These are phyloP conservation scores for Boletus tomentosulus DNA, from an alignment of 768 basidiomycete genomes.

Conservation along the genomic window DNA sequence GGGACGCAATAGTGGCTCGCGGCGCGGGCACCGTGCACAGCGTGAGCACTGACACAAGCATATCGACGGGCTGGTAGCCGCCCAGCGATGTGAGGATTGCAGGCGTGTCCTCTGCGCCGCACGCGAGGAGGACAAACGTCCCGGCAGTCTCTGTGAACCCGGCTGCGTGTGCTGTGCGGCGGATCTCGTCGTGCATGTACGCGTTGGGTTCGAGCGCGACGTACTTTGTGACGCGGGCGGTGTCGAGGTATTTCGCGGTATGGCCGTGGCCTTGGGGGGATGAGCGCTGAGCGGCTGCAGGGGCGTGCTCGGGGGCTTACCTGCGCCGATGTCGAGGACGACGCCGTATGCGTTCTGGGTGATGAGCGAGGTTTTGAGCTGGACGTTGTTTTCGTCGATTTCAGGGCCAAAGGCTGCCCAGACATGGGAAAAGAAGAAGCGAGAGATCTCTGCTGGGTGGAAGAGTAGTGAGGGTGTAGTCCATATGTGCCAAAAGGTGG, in stretches of 20 bases:
- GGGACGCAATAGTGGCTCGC: constrained; percentile 39
- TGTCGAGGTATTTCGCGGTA: constrained; percentile 56
- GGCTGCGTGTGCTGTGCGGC: constrained; percentile 41
- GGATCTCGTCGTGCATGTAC: constrained; percentile 57
- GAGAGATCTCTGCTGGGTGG: constrained; percentile 42
- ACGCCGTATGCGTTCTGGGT: constrained; percentile 52
- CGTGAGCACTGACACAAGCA: constrained; percentile 60
- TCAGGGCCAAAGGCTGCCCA: constrained; percentile 50
- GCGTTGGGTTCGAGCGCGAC: constrained; percentile 70
- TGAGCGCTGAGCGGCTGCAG: constrained; percentile 3
- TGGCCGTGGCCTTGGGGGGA: constrained; percentile 56
- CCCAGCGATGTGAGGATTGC: constrained; percentile 43
- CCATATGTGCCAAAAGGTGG: constrained; percentile 45
- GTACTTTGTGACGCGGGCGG: constrained; percentile 52
- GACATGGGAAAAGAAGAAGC: constrained; percentile 53
- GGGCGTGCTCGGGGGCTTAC: constrained; percentile 28
- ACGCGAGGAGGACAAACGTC: constrained; percentile 53
- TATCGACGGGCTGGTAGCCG: constrained; percentile 44
- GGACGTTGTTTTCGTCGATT: constrained; percentile 40
- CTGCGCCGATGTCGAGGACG: constrained; percentile 68
- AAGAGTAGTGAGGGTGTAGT: constrained; percentile 43
- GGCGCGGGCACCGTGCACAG: constrained; percentile 64
- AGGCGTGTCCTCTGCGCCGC: constrained; percentile 57
- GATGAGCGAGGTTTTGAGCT: constrained; percentile 46
- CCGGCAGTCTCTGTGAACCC: constrained; percentile 54